Evolutionary conservation across 1,284 basidiomycete genomes (phyloP).

Genomic region (Naganishia sp.): DNA sequence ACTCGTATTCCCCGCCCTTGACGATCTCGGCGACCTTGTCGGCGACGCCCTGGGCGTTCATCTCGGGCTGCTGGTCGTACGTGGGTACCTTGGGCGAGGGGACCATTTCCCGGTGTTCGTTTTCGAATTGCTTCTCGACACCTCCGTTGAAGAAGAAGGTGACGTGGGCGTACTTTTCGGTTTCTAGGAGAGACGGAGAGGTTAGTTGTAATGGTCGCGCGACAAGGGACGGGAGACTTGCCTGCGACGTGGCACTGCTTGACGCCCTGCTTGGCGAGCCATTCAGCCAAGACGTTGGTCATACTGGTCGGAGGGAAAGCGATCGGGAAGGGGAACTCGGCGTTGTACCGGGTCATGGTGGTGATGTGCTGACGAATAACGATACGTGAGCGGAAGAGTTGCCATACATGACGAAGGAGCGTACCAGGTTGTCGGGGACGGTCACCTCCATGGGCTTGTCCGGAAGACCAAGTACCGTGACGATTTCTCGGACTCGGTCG

Average conservation of each 20-base stretch:
- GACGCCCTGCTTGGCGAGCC: conserved; percentile 72
- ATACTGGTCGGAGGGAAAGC: conserved; percentile 87
- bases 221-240: conserved; percentile 44
- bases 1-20: conserved; percentile 67
- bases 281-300: conserved; percentile 89
- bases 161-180: conserved; percentile 92
- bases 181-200: conserved; percentile 59
- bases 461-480: conserved; percentile 71
- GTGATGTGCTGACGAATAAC: conserved; percentile 65
- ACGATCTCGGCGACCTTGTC: conserved; percentile 86
- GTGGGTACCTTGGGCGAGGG: conserved; percentile 85
- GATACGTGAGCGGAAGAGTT: conserved; percentile 3
- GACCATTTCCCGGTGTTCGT: conserved; percentile 83
- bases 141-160: conserved; percentile 97
- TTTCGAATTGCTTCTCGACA: conserved; percentile 81
- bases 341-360: conserved; percentile 90
- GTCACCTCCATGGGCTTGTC: conserved; percentile 79
- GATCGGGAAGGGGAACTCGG: conserved; percentile 78
- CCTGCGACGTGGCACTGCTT: conserved; percentile 84
- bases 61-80: conserved; percentile 82
- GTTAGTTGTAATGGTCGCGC: neutral
- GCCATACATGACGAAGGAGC: conserved; percentile 35
- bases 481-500: conserved; percentile 87
- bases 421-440: conserved; percentile 77
- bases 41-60: conserved; percentile 81